Evolutionary conservation across 1,284 basidiomycete species (phyloP).

Genomic region (Rhodotorula mucilaginosa): DNA sequence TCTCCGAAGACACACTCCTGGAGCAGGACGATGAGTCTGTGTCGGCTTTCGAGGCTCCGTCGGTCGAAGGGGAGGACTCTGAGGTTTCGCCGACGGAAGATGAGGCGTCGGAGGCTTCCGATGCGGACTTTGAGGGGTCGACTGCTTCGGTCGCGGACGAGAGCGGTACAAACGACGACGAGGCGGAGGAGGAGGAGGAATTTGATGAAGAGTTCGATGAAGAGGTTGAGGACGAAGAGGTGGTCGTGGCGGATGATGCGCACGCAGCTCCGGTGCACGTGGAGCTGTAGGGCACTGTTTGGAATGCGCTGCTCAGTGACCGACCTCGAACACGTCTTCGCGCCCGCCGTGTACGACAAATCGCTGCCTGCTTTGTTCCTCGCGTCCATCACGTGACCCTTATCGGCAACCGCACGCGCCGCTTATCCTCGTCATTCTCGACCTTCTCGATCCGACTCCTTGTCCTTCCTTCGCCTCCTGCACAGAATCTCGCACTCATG

Average conservation of each 20-base stretch:
- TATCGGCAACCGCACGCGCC: not conserved
- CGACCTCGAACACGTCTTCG: not conserved
- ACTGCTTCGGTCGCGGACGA: not conserved
- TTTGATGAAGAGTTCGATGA: not conserved
- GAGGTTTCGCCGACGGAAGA: not conserved
- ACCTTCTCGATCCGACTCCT: not conserved
- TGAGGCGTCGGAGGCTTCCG: not conserved
- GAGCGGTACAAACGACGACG: not conserved
- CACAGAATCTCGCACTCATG: not conserved
- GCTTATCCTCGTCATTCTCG: slow-evolving; percentile 8
- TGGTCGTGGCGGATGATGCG: not conserved
- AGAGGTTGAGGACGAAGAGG: not conserved
- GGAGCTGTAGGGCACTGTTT: slow-evolving; percentile 4
- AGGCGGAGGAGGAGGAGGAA: not conserved
- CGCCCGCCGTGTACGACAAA: not conserved
- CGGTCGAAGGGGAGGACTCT: slow-evolving; percentile 4
- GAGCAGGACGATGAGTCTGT: slow-evolving; percentile 10
- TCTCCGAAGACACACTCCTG: too few relatives aligned
- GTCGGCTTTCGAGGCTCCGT: slow-evolving; percentile 1
- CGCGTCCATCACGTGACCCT: not conserved
- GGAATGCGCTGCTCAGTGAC: not conserved
- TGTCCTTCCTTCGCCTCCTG: not conserved
- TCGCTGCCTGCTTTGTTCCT: not conserved
- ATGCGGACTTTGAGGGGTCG: not conserved
- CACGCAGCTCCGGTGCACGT: not conserved